Conservation (phyloP, 441 rosid species). For the Brassica hybrid region DNA sequence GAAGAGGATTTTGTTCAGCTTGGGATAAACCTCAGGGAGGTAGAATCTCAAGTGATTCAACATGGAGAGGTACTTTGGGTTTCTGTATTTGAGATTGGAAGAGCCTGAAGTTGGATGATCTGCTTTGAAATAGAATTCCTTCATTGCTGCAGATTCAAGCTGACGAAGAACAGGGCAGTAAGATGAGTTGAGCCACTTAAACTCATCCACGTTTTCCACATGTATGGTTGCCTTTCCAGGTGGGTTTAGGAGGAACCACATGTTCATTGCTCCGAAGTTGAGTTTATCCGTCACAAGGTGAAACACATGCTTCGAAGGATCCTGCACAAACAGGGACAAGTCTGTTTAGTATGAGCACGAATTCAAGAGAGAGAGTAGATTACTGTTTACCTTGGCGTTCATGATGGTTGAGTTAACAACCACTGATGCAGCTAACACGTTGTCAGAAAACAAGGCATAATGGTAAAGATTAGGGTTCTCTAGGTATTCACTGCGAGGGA, state of each 20-base stretch:
- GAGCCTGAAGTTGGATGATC: constrained; percentile 92
- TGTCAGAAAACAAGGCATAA: constrained; percentile 98
- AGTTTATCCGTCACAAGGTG: constrained; percentile 96
- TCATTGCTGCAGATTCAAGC: constrained; percentile 96
- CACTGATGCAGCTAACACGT: constrained; percentile 97
- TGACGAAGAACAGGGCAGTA: constrained; percentile 97
- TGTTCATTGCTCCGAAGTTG: constrained; percentile 95
- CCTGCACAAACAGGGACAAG: constrained; percentile 49
- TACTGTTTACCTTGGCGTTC: constrained; percentile 80
- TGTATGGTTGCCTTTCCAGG: constrained; percentile 92
- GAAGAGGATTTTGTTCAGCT: constrained; percentile 87
- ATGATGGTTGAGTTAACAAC: constrained; percentile 92
- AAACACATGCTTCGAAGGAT: constrained; percentile 92
- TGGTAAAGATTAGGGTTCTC: constrained; percentile 86
- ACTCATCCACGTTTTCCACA: constrained; percentile 96
- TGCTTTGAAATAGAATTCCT: constrained; percentile 96
- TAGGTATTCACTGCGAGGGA: constrained; percentile 81
- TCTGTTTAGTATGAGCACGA: not conserved
- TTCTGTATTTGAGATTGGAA: constrained; percentile 92
- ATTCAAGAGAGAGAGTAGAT: constrained; percentile 1
- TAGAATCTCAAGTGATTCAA: constrained; percentile 94
- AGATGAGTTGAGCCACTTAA: constrained; percentile 97
- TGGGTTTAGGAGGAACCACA: constrained; percentile 97
- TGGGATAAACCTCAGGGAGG: constrained; percentile 93
- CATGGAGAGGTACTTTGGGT: constrained; percentile 98